Conservation (phyloP, 768 basidiomycete genomes). For the Jaapia argillacea region DNA sequence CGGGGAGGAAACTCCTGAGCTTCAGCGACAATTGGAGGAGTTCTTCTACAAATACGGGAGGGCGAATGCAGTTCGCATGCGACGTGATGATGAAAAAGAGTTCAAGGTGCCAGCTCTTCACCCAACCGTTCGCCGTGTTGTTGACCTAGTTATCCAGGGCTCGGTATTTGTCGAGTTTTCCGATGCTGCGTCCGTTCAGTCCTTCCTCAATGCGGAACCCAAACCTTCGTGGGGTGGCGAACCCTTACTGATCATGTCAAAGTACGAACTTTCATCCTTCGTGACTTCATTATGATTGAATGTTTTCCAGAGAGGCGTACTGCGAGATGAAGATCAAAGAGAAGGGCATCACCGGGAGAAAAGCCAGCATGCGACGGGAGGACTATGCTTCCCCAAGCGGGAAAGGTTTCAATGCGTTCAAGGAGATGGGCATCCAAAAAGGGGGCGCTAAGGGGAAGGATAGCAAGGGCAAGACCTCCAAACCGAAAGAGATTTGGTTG, state of each 20-base stretch:
- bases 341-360: constrained; percentile 76
- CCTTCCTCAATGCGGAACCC: constrained; percentile 72
- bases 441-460: constrained; percentile 20
- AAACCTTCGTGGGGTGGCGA: constrained; percentile 73
- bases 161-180: constrained; percentile 92
- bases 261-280: constrained; percentile 35
- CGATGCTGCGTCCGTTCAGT: constrained; percentile 54
- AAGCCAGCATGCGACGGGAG: constrained; percentile 50
- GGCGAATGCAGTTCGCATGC: constrained; percentile 80
- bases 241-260: constrained; percentile 79
- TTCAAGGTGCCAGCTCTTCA: constrained; percentile 61
- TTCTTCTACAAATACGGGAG: constrained; percentile 75
- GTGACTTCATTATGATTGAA: not conserved
- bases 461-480: constrained; percentile 13
- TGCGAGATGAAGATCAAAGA: constrained; percentile 96
- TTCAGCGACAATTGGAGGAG: constrained; percentile 67
- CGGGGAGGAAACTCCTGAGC: constrained; percentile 46
- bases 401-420: constrained; percentile 74
- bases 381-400: constrained; percentile 32
- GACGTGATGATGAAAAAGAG: constrained; percentile 68
- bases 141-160: constrained; percentile 34
- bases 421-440: constrained; percentile 40
- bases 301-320: constrained; percentile 55
- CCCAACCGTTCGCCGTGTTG: not conserved
- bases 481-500: constrained; percentile 46